These are phyloP conservation scores for Ophiostoma fasciatum DNA, from an alignment of 2,329 filamentous ascomycete genomes.

Conservation along the genomic window DNA sequence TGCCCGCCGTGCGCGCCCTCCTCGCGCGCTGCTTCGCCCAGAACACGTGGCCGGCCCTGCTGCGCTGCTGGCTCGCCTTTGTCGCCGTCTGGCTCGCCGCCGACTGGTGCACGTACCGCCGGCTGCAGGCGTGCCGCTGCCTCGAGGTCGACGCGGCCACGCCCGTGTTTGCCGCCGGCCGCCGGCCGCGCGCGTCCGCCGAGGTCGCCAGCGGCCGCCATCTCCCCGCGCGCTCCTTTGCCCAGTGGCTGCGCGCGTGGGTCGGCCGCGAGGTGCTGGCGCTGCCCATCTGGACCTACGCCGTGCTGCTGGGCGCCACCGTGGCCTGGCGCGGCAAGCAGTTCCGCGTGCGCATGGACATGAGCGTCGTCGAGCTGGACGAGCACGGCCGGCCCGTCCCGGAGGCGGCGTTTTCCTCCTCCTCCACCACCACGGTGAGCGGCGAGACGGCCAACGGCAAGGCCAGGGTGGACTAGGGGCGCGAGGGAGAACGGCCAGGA, in stretches of 20 bases:
- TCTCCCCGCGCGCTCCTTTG: constrained; percentile 39
- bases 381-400: background rate
- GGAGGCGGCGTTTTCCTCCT: no score
- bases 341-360: constrained; percentile 73
- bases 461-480: constrained; percentile 16
- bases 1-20: no score
- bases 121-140: constrained; percentile 58
- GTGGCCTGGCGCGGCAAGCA: constrained; percentile 75
- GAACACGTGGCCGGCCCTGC: constrained; percentile 54
- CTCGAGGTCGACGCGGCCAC: constrained; percentile 54
- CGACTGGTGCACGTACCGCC: constrained; percentile 60
- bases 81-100: constrained; percentile 57
- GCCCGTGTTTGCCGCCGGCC: constrained; percentile 48
- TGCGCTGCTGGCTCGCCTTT: constrained; percentile 47
- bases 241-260: constrained; percentile 70
- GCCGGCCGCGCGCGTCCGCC: constrained; percentile 20
- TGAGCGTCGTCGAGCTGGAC: constrained; percentile 50
- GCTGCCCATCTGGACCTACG: constrained; percentile 79
- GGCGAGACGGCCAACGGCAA: constrained; percentile 8
- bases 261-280: constrained; percentile 69
- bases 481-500: no score
- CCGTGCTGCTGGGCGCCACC: constrained; percentile 73
- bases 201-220: constrained; percentile 12
- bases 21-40: constrained; percentile 31
- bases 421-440: background rate